These are phyloP conservation scores for Neohortaea acidophila DNA, from an alignment of 495 filamentous ascomycete species.

Conservation along the genomic window DNA sequence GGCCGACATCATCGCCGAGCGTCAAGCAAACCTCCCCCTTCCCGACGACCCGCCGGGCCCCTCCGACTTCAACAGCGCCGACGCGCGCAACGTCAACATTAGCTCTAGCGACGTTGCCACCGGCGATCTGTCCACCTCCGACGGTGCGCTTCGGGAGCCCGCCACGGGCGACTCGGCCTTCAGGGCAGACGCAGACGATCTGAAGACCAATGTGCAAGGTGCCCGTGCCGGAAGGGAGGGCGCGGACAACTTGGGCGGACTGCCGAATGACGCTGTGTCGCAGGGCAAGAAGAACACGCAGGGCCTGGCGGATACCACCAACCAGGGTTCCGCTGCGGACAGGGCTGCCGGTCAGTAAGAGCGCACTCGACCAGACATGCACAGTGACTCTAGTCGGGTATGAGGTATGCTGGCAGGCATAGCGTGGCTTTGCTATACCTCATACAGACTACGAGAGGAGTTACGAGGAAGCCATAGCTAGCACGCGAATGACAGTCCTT, in stretches of 20 bases:
- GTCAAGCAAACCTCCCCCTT: slow-evolving; percentile 56
- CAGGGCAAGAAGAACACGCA: slow-evolving; percentile 20
- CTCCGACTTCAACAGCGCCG: slow-evolving; percentile 63
- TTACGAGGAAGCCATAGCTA: no score
- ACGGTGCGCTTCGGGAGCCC: slow-evolving; percentile 44
- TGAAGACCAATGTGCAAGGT: slow-evolving; percentile 22
- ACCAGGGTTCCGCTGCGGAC: no score
- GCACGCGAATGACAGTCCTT: no score
- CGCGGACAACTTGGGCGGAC: slow-evolving; percentile 20
- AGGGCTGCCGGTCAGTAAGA: no score
- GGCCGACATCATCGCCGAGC: slow-evolving; percentile 45
- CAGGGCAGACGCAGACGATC: slow-evolving; percentile 28
- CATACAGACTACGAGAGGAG: no score
- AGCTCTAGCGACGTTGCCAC: slow-evolving; percentile 43
- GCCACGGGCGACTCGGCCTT: slow-evolving; percentile 45
- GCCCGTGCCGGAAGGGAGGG: slow-evolving; percentile 21
- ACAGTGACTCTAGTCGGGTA: no score
- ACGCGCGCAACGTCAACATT: slow-evolving; percentile 51
- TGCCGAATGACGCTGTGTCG: slow-evolving; percentile 28
- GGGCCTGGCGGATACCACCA: slow-evolving; percentile 23
- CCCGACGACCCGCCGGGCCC: slow-evolving; percentile 58
- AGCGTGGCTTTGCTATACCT: no score
- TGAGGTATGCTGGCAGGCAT: no score
- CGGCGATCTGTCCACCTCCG: slow-evolving; percentile 36
- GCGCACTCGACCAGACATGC: no score